phyloP scores from a whole-genome alignment of 371 early-diverging fungal species.

The Mucor racemosus region DNA sequence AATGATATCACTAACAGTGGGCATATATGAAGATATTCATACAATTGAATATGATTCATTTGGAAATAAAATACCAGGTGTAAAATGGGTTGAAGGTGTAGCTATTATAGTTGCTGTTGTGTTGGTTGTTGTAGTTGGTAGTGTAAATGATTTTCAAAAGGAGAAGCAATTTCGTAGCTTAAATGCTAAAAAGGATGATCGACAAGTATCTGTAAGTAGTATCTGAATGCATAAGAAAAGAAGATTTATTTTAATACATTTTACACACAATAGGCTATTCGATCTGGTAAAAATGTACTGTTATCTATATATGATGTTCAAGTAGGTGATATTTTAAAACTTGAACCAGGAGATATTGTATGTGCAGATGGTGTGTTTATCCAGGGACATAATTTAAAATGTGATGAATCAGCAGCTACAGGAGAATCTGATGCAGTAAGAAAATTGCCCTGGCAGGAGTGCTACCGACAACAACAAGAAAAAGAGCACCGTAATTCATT shows the following conservation, averaged over 20 bases:
- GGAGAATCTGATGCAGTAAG: constrained; percentile 89
- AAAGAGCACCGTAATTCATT: background rate
- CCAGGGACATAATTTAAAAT: constrained; percentile 79
- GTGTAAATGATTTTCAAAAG: constrained; percentile 83
- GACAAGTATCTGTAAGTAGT: constrained; percentile 57
- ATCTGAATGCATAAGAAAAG: background rate
- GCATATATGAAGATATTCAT: constrained; percentile 77
- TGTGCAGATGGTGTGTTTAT: constrained; percentile 89
- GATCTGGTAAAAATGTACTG: constrained; percentile 72
- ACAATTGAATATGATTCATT: constrained; percentile 29
- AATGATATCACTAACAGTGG: constrained; percentile 78
- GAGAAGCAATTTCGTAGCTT: constrained; percentile 78
- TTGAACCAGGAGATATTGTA: constrained; percentile 94
- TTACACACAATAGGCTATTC: constrained; percentile 55
- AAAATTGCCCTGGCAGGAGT: constrained; percentile 42
- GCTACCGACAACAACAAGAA: constrained; percentile 16
- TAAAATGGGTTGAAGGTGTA: constrained; percentile 73
- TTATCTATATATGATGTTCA: constrained; percentile 84
- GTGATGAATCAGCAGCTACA: constrained; percentile 91
- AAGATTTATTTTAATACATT: background rate
- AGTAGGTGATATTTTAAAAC: constrained; percentile 86
- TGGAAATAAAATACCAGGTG: constrained; percentile 36
- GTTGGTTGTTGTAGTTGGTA: constrained; percentile 74
- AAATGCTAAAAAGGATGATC: constrained; percentile 78
- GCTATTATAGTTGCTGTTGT: constrained; percentile 76